phyloP scores from a whole-genome alignment of 2,329 filamentous ascomycete species.

The Aspergillus udagawae region DNA sequence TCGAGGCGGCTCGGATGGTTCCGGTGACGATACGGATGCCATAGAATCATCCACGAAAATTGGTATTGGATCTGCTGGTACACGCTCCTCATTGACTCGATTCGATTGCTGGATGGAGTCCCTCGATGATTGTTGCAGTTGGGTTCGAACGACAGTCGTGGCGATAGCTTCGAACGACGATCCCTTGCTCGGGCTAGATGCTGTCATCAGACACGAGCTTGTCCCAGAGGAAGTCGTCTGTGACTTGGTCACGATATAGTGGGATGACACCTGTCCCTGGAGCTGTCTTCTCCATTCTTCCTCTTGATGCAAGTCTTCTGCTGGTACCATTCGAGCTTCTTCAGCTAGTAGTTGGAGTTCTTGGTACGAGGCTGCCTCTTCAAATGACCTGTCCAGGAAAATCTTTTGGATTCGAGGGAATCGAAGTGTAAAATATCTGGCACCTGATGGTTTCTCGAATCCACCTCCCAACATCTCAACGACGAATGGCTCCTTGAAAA shows the following conservation, averaged over 20 bases:
- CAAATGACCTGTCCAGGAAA: constrained; percentile 68
- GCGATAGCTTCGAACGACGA: neutral
- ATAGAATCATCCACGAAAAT: constrained; percentile 20
- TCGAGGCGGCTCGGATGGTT: neutral
- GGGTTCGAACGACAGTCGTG: neutral
- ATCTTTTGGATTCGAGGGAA: constrained; percentile 75
- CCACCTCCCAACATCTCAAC: constrained; percentile 77
- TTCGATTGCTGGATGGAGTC: neutral
- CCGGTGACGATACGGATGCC: neutral
- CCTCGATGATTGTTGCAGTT: neutral
- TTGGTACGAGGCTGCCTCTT: constrained; percentile 64
- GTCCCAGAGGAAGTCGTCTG: constrained; percentile 20
- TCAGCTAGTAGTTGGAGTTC: constrained; percentile 66
- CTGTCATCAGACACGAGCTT: constrained; percentile 13
- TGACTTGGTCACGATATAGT: constrained; percentile 24
- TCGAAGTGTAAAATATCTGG: constrained; percentile 67
- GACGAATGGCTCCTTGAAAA: constrained; percentile 69
- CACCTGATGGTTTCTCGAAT: constrained; percentile 69
- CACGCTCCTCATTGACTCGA: neutral
- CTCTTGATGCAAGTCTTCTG: constrained; percentile 58
- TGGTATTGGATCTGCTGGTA: constrained; percentile 4
- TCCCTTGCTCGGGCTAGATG: neutral
- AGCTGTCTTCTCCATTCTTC: constrained; percentile 58
- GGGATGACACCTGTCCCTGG: constrained; percentile 46
- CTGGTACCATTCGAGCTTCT: constrained; percentile 49